phyloP scores from a whole-genome alignment of 257 asterid genomes.

The Nicotiana benthamiana region DNA sequence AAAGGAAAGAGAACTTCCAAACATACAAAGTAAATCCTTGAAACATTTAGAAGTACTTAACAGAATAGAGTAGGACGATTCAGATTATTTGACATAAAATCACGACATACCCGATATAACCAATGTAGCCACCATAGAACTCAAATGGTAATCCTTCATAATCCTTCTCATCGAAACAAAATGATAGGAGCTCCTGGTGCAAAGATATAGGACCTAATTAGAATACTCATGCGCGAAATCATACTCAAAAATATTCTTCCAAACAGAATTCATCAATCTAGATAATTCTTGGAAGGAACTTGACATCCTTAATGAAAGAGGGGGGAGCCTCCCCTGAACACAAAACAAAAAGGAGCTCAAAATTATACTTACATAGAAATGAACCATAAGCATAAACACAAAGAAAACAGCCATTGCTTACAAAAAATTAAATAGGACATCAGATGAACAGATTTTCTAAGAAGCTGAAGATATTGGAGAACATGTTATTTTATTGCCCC shows the following conservation, averaged over 20 bases:
- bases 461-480: neutral
- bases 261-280: neutral
- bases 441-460: neutral
- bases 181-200: conserved; percentile 77
- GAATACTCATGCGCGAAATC: neutral
- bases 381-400: neutral
- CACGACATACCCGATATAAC: conserved; percentile 76
- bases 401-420: neutral
- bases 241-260: neutral
- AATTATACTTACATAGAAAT: neutral
- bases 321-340: neutral
- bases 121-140: conserved; percentile 88
- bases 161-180: conserved; percentile 65
- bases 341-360: neutral
- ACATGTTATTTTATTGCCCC: neutral
- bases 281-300: neutral
- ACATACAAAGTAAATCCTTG: neutral
- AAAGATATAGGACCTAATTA: neutral
- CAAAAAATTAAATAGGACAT: neutral
- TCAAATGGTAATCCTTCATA: conserved; percentile 89
- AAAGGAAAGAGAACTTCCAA: neutral
- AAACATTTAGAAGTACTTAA: neutral
- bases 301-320: neutral
- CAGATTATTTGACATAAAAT: neutral
- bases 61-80: neutral